Conservation (phyloP, 2,329 filamentous ascomycete genomes). For the Celoporthe dispersa region DNA sequence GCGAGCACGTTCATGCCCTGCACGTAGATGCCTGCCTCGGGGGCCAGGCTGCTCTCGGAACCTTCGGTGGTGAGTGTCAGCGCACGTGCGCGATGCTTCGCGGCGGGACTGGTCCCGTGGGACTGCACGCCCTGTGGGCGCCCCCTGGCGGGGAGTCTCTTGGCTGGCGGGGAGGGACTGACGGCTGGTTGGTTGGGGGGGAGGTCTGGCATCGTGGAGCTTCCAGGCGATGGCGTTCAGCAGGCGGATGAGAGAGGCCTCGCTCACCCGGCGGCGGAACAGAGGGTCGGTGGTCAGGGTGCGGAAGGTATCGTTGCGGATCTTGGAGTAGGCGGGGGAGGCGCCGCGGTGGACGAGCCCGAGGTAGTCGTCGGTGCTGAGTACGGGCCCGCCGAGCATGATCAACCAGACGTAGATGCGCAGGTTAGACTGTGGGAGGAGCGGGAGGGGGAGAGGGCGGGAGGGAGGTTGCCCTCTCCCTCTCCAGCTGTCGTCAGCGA, state of each 20-base stretch:
- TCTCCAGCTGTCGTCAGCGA: conserved; percentile 12
- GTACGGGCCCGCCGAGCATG: conserved; percentile 82
- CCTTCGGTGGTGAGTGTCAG: conserved; percentile 67
- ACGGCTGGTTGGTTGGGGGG: conserved; percentile 45
- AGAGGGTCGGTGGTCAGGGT: conserved; percentile 96
- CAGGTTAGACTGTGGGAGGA: conserved; percentile 71
- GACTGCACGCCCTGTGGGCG: conserved; percentile 34
- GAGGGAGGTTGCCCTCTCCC: not conserved
- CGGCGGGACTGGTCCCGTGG: conserved; percentile 48
- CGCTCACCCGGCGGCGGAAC: conserved; percentile 91
- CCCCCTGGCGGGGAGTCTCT: conserved; percentile 42
- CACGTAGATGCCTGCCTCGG: conserved; percentile 84
- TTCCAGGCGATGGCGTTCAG: conserved; percentile 96
- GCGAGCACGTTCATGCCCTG: conserved; percentile 99
- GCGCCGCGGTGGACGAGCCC: conserved; percentile 88
- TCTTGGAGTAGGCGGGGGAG: conserved; percentile 94
- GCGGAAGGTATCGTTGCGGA: conserved; percentile 97
- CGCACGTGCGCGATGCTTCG: conserved; percentile 58
- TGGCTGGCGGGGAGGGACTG: conserved; percentile 37
- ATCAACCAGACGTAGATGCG: conserved; percentile 97
- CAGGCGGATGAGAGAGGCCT: conserved; percentile 91
- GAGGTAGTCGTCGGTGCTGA: conserved; percentile 88
- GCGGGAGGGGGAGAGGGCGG: conserved; percentile 7
- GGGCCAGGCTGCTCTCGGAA: conserved; percentile 59
- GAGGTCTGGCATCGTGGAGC: conserved; percentile 73